A percentile compares a stretch with the other conserved stretches of the same genome.
Conservation (phyloP, 257 asterid genomes). For the Misopates orontium region DNA sequence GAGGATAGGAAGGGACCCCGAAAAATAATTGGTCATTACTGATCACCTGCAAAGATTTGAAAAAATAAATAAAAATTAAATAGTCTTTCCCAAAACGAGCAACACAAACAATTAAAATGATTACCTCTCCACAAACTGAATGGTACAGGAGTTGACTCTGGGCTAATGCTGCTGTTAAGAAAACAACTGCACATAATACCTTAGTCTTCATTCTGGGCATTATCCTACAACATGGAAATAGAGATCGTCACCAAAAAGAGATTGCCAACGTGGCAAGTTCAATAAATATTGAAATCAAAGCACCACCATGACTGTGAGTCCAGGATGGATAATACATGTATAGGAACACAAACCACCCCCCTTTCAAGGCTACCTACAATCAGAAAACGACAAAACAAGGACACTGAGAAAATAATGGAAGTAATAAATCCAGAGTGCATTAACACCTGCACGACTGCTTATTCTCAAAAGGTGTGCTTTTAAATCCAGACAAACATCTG, state of each 20-base stretch:
- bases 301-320: conserved; percentile 68
- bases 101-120: conserved; percentile 7
- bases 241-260: conserved; percentile 27
- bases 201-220: conserved; percentile 50
- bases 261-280: conserved; percentile 21
- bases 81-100: conserved; percentile 1
- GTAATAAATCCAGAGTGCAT: conserved; percentile 21
- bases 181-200: conserved; percentile 56
- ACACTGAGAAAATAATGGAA: conserved; percentile 26
- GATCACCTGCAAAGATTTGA: conserved; percentile 43
- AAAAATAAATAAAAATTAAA: too few species aligned
- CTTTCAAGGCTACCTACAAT: conserved; percentile 56
- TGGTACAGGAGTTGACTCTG: conserved; percentile 51
- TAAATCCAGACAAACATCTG: conserved; percentile 4
- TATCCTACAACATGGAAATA: conserved; percentile 52
- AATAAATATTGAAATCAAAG: conserved; percentile 25
- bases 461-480: conserved; percentile 15
- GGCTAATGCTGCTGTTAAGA: conserved; percentile 53
- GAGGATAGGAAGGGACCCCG: conserved; percentile 48
- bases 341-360: conserved; percentile 50
- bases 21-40: conserved; percentile 47
- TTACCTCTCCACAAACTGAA: conserved; percentile 52
- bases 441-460: conserved; percentile 17
- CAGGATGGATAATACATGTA: conserved; percentile 52
- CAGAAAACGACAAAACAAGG: conserved; percentile 14